These are phyloP conservation scores for Rhizopus arrhizus DNA, from an alignment of 371 early-diverging fungal species.

Conservation along the genomic window DNA sequence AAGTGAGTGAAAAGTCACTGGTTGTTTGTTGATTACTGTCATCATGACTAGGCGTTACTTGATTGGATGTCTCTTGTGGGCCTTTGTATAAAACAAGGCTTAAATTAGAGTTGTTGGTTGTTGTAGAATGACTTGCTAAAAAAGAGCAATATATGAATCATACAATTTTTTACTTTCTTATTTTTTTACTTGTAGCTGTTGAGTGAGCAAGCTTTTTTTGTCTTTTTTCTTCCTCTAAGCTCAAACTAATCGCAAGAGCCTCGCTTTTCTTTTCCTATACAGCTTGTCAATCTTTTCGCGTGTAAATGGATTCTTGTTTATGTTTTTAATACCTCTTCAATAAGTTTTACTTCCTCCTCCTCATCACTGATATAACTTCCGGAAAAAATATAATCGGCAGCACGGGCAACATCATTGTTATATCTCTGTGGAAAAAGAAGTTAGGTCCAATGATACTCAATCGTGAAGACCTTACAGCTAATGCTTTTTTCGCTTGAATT, in stretches of 20 bases:
- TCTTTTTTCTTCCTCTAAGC: conserved; percentile 10
- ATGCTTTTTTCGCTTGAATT: conserved; percentile 44
- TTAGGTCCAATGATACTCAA: not conserved
- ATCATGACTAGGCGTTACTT: not conserved
- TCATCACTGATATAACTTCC: conserved; percentile 35
- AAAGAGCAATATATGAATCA: not conserved
- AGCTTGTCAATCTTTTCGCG: not conserved
- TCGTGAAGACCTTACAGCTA: conserved; percentile 35
- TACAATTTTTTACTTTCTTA: not conserved
- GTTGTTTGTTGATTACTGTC: not conserved
- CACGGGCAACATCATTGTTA: conserved; percentile 53
- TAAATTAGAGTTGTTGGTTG: not conserved
- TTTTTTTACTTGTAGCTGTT: not conserved
- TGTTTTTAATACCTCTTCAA: not conserved
- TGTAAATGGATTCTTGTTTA: not conserved
- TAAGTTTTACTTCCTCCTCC: conserved; percentile 9
- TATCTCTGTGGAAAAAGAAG: conserved; percentile 36
- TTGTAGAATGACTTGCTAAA: not conserved
- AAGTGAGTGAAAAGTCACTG: conserved; percentile 29
- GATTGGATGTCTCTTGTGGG: not conserved
- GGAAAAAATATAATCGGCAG: conserved; percentile 58
- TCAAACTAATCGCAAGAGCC: conserved; percentile 12
- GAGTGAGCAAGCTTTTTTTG: not conserved
- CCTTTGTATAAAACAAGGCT: conserved; percentile 1
- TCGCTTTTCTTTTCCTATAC: not conserved